These are phyloP conservation scores for Zymoseptoria tritici DNA, from an alignment of 2,329 filamentous ascomycete genomes.

Conservation along the genomic window DNA sequence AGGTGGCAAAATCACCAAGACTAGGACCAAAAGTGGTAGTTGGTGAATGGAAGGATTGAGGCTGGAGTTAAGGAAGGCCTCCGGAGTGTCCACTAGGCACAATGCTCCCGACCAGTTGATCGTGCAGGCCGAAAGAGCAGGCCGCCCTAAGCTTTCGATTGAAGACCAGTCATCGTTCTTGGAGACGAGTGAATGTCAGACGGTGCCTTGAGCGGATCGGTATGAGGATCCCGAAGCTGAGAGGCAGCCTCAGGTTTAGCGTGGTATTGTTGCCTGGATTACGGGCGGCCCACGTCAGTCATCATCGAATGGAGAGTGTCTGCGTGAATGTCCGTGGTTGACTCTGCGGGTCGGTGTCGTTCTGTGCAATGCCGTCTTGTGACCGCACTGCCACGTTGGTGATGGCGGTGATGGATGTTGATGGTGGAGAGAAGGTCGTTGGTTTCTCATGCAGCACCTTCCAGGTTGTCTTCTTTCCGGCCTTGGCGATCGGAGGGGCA, in stretches of 20 bases:
- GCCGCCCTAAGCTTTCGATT: neutral
- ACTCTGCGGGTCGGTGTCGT: neutral
- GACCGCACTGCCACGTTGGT: neutral
- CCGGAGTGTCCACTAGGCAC: neutral
- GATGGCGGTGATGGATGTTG: neutral
- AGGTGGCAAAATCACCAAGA: neutral
- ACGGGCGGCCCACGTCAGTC: neutral
- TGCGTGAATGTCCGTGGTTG: neutral
- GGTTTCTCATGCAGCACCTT: neutral
- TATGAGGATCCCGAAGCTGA: neutral
- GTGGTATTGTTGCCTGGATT: neutral
- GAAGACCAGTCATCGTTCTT: neutral
- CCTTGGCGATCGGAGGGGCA: neutral
- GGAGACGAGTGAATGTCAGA: neutral
- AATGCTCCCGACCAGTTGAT: neutral
- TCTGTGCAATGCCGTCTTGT: neutral
- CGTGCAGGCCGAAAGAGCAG: neutral
- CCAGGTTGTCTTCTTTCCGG: neutral
- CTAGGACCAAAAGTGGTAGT: neutral
- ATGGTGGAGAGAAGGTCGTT: neutral
- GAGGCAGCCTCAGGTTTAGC: neutral
- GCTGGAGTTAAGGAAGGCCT: neutral
- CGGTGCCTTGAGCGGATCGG: neutral
- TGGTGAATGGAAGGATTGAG: neutral
- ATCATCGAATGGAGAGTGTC: neutral